Evolutionary conservation across 2,329 filamentous ascomycete genomes (phyloP).

Genomic region (Hypoxylon sp.): DNA sequence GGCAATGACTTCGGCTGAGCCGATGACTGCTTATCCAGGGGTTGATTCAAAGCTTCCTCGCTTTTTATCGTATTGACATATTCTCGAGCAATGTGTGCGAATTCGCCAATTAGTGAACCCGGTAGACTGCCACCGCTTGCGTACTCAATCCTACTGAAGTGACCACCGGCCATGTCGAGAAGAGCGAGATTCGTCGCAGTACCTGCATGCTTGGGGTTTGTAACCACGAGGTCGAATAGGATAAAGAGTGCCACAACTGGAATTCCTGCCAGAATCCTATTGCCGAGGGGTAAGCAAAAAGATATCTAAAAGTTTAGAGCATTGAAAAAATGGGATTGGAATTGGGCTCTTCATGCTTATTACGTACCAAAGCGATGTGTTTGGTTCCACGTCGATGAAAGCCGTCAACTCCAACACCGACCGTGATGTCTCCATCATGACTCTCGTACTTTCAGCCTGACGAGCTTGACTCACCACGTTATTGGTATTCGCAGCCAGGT

Average conservation of each 20-base stretch:
- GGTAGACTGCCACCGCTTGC: slow-evolving; percentile 57
- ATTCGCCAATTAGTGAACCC: slow-evolving; percentile 57
- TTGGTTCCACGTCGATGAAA: slow-evolving; percentile 52
- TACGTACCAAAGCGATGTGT: slow-evolving; percentile 51
- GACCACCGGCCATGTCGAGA: slow-evolving; percentile 60
- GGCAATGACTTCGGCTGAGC: slow-evolving; percentile 5
- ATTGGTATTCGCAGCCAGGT: slow-evolving; percentile 34
- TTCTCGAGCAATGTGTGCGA: slow-evolving; percentile 60
- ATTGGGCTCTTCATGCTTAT: too few species aligned
- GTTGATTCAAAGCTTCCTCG: slow-evolving; percentile 14
- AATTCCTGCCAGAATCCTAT: slow-evolving; percentile 40
- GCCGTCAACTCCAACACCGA: slow-evolving; percentile 52
- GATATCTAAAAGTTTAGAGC: background rate
- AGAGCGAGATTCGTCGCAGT: slow-evolving; percentile 56
- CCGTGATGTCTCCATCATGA: slow-evolving; percentile 47
- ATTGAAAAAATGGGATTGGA: background rate
- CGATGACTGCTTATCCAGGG: slow-evolving; percentile 6
- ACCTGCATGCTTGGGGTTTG: slow-evolving; percentile 38
- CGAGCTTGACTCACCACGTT: slow-evolving; percentile 23
- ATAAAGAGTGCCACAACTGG: slow-evolving; percentile 41
- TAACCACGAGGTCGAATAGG: slow-evolving; percentile 42
- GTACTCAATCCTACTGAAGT: slow-evolving; percentile 61
- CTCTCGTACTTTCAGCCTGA: slow-evolving; percentile 41
- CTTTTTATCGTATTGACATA: slow-evolving; percentile 54
- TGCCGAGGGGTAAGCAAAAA: background rate